These are phyloP conservation scores for Neofusicoccum sp. DNA, from an alignment of 2,329 filamentous ascomycete genomes.

Conservation along the genomic window DNA sequence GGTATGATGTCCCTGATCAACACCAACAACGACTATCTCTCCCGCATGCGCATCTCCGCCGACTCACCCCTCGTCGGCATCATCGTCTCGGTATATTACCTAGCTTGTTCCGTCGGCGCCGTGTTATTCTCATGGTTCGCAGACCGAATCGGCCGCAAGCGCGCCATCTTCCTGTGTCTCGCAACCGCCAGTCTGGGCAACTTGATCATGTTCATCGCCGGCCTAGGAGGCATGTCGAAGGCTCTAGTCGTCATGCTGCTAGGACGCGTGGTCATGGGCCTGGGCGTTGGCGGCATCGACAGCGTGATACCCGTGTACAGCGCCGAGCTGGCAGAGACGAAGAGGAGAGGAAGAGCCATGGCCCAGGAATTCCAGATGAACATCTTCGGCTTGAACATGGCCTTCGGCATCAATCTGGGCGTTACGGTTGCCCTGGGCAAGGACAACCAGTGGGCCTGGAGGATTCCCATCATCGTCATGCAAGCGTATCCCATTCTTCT, in stretches of 20 bases:
- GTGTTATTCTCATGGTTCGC: conserved; percentile 57
- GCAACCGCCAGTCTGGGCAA: conserved; percentile 56
- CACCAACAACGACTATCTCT: conserved; percentile 55
- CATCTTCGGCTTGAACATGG: conserved; percentile 61
- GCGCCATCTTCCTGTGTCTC: conserved; percentile 56
- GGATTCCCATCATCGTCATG: conserved; percentile 61
- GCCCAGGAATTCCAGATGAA: conserved; percentile 65
- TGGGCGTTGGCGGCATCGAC: conserved; percentile 61
- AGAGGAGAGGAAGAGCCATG: conserved; percentile 56
- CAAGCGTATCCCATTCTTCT: conserved; percentile 57
- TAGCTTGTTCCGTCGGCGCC: conserved; percentile 59
- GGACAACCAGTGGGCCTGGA: conserved; percentile 60
- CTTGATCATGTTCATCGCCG: conserved; percentile 59
- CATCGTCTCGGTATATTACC: conserved; percentile 62
- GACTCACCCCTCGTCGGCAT: conserved; percentile 56
- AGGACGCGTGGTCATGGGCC: conserved; percentile 53
- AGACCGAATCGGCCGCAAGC: conserved; percentile 55
- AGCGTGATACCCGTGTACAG: conserved; percentile 61
- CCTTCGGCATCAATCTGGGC: conserved; percentile 58
- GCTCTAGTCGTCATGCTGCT: conserved; percentile 51
- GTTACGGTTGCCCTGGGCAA: conserved; percentile 57
- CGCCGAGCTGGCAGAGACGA: conserved; percentile 57
- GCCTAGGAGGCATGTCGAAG: conserved; percentile 44
- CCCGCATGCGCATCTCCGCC: conserved; percentile 55
- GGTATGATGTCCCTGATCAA: conserved; percentile 58